Conservation (phyloP, 2,329 filamentous ascomycete genomes). For the Fusarium coffeatum region DNA sequence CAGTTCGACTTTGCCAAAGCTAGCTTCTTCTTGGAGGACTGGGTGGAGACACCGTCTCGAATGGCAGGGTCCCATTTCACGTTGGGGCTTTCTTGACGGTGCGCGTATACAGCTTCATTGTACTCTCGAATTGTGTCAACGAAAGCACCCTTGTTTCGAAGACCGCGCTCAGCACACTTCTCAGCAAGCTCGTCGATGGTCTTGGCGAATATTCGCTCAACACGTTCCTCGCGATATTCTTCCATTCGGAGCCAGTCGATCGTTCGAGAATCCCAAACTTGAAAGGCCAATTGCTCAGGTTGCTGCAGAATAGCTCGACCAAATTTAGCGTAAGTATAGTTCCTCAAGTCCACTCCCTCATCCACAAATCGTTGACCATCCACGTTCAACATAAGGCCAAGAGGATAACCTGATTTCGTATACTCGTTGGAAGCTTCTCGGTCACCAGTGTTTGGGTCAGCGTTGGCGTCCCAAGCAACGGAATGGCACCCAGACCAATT, state of each 20-base stretch:
- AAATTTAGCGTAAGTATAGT: constrained; percentile 25
- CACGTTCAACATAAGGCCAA: constrained; percentile 15
- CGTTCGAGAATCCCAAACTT: constrained; percentile 15
- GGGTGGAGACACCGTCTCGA: constrained; percentile 12
- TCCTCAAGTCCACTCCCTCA: constrained; percentile 14
- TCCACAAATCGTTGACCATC: constrained; percentile 14
- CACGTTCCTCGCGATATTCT: constrained; percentile 20
- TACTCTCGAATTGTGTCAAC: constrained; percentile 6
- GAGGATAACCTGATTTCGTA: constrained; percentile 21
- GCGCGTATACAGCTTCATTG: constrained; percentile 12
- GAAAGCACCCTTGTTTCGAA: background rate
- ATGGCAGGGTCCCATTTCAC: constrained; percentile 18
- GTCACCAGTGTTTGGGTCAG: constrained; percentile 11
- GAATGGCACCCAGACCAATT: constrained; percentile 21
- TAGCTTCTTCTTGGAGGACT: constrained; percentile 4
- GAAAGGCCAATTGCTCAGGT: constrained; percentile 17
- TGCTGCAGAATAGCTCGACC: constrained; percentile 20
- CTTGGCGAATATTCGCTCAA: constrained; percentile 4
- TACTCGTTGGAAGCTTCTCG: constrained; percentile 23
- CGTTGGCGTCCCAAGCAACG: constrained; percentile 20
- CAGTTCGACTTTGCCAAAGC: constrained; percentile 18
- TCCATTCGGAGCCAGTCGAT: constrained; percentile 13
- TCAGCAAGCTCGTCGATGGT: constrained; percentile 3
- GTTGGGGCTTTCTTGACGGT: background rate
- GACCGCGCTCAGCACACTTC: background rate